Evolutionary conservation across 2,329 filamentous ascomycete species (phyloP), one percentile per base, ranked within the genome.

Genomic region (Aspergillus novoparasiticus): DNA sequence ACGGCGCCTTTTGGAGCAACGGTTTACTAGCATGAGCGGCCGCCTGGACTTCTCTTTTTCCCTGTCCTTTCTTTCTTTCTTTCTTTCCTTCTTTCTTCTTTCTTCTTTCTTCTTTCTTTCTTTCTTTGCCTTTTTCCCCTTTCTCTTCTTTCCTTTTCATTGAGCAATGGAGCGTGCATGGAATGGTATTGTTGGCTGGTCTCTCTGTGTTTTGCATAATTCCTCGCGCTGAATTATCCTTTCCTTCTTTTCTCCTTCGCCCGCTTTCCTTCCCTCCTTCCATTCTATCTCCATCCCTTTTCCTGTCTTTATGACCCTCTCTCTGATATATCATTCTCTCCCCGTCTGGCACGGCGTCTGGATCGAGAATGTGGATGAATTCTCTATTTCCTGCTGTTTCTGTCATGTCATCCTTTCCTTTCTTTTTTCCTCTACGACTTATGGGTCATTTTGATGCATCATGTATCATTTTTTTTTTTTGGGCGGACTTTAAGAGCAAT

Each of bases 1-100:
- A 91, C 88, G 68, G 89, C 90, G 54, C 90, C 92, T 0, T 93
- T 93, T 80, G 89, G 88, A 6, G 76, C 88, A 6, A 76, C 76
- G 21, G 76, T 80, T 41, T 79, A 76, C 64, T 79, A 69, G 57
- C 53, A 64, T 54, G 39, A 59, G 61, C 60, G 56, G 65, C 66
- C 36, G 34, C 63, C 63, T 57, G 53, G 34, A n/a, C 39, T 65
- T 63, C 50, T 26, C 57, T 26, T n/a, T 56, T n/a, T 55, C 50
- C 59, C 39, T 65, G 51, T 58, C 59, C 58, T 59, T 61, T 70
- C 57, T 26, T 36, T 41, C 19, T 57, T 51, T 57, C 36, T 66
- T 58, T 57, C 69, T 62, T 28, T n/a, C 6, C 1, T 14, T 51
- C 32, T 51, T 53, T 6, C 30, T 11, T 58, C n/a, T 46, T 43